Percentiles rank a stretch among this genome's conserved stretches.
Conservation (phyloP, 1,284 basidiomycete genomes). For the Heterobasidion irregulare region DNA sequence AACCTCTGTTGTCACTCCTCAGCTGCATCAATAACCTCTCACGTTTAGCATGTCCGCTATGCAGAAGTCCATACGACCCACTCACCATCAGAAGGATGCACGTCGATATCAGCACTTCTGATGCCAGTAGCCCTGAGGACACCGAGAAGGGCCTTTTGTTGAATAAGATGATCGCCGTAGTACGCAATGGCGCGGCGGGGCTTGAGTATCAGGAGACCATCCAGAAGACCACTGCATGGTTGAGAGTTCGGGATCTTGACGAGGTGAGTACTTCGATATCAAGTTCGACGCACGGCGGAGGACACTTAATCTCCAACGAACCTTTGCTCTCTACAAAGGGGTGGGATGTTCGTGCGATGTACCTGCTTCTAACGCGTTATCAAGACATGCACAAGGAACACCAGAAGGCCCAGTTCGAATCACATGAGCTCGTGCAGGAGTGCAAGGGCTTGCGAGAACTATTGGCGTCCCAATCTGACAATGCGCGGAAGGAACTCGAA, state of each 20-base stretch:
- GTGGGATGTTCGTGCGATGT: slow-evolving; percentile 14
- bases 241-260: slow-evolving; percentile 8
- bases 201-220: slow-evolving; percentile 10
- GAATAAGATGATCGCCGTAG: slow-evolving; percentile 9
- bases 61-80: slow-evolving; percentile 32
- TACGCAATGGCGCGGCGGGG: slow-evolving; percentile 13
- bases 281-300: neutral
- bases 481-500: slow-evolving; percentile 5
- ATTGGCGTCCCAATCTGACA: slow-evolving; percentile 4
- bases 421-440: slow-evolving; percentile 8
- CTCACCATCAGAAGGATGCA: slow-evolving; percentile 31
- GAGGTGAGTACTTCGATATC: slow-evolving; percentile 7
- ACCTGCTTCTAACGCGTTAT: slow-evolving; percentile 12
- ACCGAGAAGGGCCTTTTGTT: slow-evolving; percentile 9
- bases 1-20: slow-evolving; percentile 2
- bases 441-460: slow-evolving; percentile 6
- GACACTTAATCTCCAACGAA: too few species aligned
- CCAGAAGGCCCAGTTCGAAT: slow-evolving; percentile 8
- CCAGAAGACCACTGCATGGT: slow-evolving; percentile 10
- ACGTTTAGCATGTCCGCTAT: slow-evolving; percentile 32
- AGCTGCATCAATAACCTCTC: slow-evolving; percentile 30
- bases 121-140: slow-evolving; percentile 2
- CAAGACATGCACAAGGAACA: slow-evolving; percentile 15
- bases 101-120: slow-evolving; percentile 28
- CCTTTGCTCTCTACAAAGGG: slow-evolving; percentile 4